Evolutionary conservation across 1,139 yeast genomes (phyloP).

Genomic region (Blastobotrys indianensis): DNA sequence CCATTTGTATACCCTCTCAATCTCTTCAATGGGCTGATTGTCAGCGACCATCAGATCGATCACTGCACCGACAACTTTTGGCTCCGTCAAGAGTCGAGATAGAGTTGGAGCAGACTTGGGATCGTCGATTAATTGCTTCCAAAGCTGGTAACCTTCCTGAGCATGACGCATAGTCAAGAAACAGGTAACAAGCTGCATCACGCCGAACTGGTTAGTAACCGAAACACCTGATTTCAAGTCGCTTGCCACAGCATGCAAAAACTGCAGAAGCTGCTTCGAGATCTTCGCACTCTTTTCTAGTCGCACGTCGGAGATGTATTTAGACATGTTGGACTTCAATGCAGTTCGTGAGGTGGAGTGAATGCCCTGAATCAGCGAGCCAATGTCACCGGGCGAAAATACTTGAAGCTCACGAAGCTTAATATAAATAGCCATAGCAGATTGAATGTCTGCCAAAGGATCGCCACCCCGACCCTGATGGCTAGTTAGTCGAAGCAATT

Average conservation of each 20-base stretch:
- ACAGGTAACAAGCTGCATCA: slow-evolving; percentile 53
- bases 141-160: slow-evolving; percentile 48
- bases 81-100: slow-evolving; percentile 35
- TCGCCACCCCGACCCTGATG: slow-evolving; percentile 20
- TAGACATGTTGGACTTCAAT: slow-evolving; percentile 13
- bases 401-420: slow-evolving; percentile 21
- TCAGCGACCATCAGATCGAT: slow-evolving; percentile 65
- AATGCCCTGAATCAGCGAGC: slow-evolving; percentile 25
- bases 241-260: slow-evolving; percentile 23
- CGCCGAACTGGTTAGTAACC: slow-evolving; percentile 45
- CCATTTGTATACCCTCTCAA: slow-evolving; percentile 44
- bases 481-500: slow-evolving; percentile 17
- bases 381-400: slow-evolving; percentile 22
- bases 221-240: slow-evolving; percentile 44
- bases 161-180: slow-evolving; percentile 49
- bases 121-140: slow-evolving; percentile 35
- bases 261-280: slow-evolving; percentile 34
- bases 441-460: slow-evolving; percentile 20
- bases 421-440: slow-evolving; percentile 26
- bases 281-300: slow-evolving; percentile 14
- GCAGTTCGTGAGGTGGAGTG: slow-evolving; percentile 24
- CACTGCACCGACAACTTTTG: slow-evolving; percentile 62
- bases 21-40: slow-evolving; percentile 54
- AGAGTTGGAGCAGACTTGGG: slow-evolving; percentile 24
- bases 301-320: slow-evolving; percentile 19